Evolutionary conservation across 1,139 yeast genomes (phyloP).

Genomic region (Suhomyces bokatorum): DNA sequence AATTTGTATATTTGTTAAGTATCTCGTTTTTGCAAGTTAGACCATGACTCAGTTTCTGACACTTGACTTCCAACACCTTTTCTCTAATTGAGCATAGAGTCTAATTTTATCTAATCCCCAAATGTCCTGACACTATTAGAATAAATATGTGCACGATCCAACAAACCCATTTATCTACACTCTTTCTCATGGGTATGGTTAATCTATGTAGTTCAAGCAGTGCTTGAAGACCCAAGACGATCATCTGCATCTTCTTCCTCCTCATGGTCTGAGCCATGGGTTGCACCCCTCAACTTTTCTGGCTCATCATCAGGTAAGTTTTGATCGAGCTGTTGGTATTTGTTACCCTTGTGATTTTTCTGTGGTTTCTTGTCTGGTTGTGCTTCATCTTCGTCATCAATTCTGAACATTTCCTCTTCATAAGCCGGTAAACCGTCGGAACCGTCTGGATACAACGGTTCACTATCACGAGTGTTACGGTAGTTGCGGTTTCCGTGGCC

Average conservation of each 20-base stretch:
- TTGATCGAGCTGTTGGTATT: slow-evolving; percentile 5
- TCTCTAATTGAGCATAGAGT: no score
- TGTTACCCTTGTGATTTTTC: slow-evolving; percentile 5
- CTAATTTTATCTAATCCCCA: no score
- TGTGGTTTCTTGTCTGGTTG: slow-evolving; percentile 12
- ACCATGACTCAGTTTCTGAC: no score
- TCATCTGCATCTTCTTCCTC: slow-evolving; percentile 6
- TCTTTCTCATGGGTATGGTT: background rate
- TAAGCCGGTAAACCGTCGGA: slow-evolving; percentile 33
- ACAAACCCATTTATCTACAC: no score
- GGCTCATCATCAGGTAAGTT: slow-evolving; percentile 9
- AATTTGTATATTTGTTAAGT: no score
- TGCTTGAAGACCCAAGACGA: slow-evolving; percentile 9
- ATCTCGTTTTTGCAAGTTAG: no score
- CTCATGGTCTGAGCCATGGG: slow-evolving; percentile 1
- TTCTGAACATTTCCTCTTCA: slow-evolving; percentile 45
- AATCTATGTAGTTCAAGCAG: background rate
- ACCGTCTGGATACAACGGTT: slow-evolving; percentile 13
- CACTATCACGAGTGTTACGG: slow-evolving; percentile 5
- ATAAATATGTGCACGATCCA: no score
- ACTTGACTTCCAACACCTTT: no score
- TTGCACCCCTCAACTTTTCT: slow-evolving; percentile 4
- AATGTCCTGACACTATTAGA: no score
- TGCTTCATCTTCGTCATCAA: slow-evolving; percentile 42
- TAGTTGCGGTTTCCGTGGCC: slow-evolving; percentile 11